phyloP scores from a whole-genome alignment of 2,329 filamentous ascomycete species.

The Aspergillus candidus region DNA sequence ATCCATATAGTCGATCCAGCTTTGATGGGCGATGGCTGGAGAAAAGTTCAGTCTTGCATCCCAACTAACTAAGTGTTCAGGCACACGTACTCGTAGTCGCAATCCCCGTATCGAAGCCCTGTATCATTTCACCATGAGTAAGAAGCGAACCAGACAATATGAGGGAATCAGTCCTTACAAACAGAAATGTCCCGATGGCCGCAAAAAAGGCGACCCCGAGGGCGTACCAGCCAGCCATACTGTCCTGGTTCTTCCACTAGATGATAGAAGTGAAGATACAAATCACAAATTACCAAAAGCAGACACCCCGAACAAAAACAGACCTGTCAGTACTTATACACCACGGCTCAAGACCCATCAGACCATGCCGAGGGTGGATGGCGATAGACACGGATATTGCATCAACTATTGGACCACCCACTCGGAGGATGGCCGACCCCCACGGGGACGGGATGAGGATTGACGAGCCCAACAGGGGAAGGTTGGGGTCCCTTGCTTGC shows the following conservation, averaged over 20 bases:
- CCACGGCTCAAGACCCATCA: not conserved
- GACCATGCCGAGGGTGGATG: conserved; percentile 12
- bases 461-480: no score
- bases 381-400: no score
- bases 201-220: conserved; percentile 51
- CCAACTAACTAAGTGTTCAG: not conserved
- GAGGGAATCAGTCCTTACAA: conserved; percentile 34
- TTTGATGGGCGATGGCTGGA: conserved; percentile 52
- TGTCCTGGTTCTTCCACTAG: conserved; percentile 5
- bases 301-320: no score
- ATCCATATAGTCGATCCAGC: conserved; percentile 55
- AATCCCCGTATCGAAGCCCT: conserved; percentile 57
- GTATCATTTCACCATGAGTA: not conserved
- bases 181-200: conserved; percentile 55
- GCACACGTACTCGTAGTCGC: conserved; percentile 49
- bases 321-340: not conserved
- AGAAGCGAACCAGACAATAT: no score
- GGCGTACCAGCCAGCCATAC: conserved; percentile 42
- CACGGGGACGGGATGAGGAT: not conserved
- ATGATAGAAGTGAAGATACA: not conserved
- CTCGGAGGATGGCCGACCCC: conserved; percentile 26
- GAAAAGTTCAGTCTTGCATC: not conserved
- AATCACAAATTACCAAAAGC: not conserved
- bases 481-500: no score
- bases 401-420: conserved; percentile 2